These are phyloP conservation scores for Calonectria naviculata DNA, from an alignment of 2,329 filamentous ascomycete genomes.

Conservation along the genomic window DNA sequence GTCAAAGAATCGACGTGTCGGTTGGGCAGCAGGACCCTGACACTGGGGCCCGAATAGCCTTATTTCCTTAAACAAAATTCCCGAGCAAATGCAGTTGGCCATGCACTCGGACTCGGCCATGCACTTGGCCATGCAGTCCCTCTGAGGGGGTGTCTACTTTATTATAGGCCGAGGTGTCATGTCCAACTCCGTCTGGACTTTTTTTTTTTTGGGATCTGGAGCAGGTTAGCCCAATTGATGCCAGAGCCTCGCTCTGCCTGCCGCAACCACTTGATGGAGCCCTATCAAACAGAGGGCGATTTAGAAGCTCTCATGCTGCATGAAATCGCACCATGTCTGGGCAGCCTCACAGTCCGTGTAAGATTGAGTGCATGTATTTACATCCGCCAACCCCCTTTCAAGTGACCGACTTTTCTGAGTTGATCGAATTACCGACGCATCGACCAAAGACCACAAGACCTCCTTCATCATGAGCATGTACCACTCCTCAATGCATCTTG, in stretches of 20 bases:
- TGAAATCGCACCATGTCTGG: conserved; percentile 15
- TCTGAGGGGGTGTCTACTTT: not conserved
- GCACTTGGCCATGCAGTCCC: not conserved
- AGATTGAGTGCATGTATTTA: conserved; percentile 17
- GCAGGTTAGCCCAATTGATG: conserved; percentile 16
- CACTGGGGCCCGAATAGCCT: conserved; percentile 6
- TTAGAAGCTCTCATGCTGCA: conserved; percentile 1
- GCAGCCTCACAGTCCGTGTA: conserved; percentile 13
- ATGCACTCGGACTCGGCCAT: too few relatives aligned
- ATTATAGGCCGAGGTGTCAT: conserved; percentile 18
- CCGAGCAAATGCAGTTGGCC: conserved; percentile 2
- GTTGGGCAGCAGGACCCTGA: conserved; percentile 18
- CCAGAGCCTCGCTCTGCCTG: conserved; percentile 15
- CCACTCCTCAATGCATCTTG: conserved; percentile 12
- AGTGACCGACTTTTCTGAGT: not conserved
- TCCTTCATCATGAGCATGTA: conserved; percentile 17
- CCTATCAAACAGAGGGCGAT: not conserved
- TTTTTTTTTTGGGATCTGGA: not conserved
- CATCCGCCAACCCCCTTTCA: conserved; percentile 11
- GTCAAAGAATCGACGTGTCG: conserved; percentile 20
- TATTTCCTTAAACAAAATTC: not conserved
- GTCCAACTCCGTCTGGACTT: not conserved
- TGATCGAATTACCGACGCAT: not conserved
- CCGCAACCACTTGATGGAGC: conserved; percentile 3
- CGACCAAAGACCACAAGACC: not conserved